Percentiles rank a stretch among this genome's conserved stretches.
Evolutionary conservation across 2,329 filamentous ascomycete genomes (phyloP).

Genomic region (Cercospora sp.): DNA sequence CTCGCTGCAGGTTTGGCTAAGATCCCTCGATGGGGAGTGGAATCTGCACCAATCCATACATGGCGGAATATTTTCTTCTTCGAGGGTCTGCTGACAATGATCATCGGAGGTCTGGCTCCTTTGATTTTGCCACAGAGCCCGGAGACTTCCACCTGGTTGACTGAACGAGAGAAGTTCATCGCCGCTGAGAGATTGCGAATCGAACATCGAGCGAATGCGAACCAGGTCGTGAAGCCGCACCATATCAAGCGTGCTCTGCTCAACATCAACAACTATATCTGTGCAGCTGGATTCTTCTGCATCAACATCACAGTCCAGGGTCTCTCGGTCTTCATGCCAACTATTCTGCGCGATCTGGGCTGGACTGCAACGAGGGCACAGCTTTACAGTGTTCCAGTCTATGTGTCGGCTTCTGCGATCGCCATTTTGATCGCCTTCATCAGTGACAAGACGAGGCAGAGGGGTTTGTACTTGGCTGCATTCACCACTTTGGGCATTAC

Average conservation of each 20-base stretch:
- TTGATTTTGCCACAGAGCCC: slow-evolving; percentile 56
- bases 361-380: slow-evolving; percentile 56
- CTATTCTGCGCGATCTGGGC: slow-evolving; percentile 63
- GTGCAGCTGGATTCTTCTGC: slow-evolving; percentile 59
- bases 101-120: slow-evolving; percentile 51
- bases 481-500: slow-evolving; percentile 33
- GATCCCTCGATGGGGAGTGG: slow-evolving; percentile 56
- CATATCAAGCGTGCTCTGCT: slow-evolving; percentile 55
- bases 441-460: slow-evolving; percentile 27
- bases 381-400: slow-evolving; percentile 47
- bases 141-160: slow-evolving; percentile 53
- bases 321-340: slow-evolving; percentile 49
- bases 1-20: slow-evolving; percentile 43
- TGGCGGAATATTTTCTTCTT: slow-evolving; percentile 67
- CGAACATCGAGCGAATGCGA: slow-evolving; percentile 50
- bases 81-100: slow-evolving; percentile 58
- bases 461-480: slow-evolving; percentile 28
- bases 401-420: slow-evolving; percentile 35
- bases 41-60: slow-evolving; percentile 47
- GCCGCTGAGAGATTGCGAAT: slow-evolving; percentile 54
- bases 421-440: slow-evolving; percentile 31
- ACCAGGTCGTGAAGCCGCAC: slow-evolving; percentile 51
- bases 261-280: slow-evolving; percentile 62
- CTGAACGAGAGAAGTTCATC: slow-evolving; percentile 56
- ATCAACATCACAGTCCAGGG: slow-evolving; percentile 61